phyloP scores from a whole-genome alignment of 164 flowering plant species.

The Piper longum region DNA sequence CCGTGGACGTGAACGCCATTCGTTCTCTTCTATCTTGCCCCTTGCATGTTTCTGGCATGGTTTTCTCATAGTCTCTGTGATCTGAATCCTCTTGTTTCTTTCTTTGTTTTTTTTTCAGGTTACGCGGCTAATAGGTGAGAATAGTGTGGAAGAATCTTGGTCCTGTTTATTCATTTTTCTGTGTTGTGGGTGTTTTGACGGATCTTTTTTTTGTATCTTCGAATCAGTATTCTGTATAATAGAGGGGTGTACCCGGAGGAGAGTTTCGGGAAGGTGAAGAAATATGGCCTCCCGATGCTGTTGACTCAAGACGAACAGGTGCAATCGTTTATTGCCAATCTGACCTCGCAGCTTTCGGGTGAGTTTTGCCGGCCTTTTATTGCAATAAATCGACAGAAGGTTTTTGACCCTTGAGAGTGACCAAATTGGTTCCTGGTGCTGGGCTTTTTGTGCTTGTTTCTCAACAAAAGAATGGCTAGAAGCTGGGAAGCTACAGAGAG shows the following conservation, averaged over 20 bases:
- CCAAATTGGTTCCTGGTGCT: neutral
- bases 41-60: neutral
- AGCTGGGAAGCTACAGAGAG: conserved; percentile 73
- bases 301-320: conserved; percentile 89
- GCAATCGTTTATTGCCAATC: conserved; percentile 61
- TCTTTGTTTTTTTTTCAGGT: conserved; percentile 30
- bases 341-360: conserved; percentile 85
- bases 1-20: neutral
- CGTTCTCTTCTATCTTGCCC: neutral
- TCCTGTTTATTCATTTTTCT: neutral
- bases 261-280: conserved; percentile 80
- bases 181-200: neutral
- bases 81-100: conserved; percentile 1
- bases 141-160: neutral
- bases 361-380: neutral
- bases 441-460: neutral
- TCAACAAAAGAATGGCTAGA: conserved; percentile 74
- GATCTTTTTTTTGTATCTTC: neutral
- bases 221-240: conserved; percentile 68
- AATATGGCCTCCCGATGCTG: conserved; percentile 90
- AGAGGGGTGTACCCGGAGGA: conserved; percentile 91
- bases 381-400: neutral
- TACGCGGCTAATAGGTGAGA: conserved; percentile 94
- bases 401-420: too few relatives aligned
- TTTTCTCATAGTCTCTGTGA: neutral